A percentile compares a stretch with the other conserved stretches of the same genome.
Conservation (phyloP, 352 stramenopile species). For the Phytopythium montanum region DNA sequence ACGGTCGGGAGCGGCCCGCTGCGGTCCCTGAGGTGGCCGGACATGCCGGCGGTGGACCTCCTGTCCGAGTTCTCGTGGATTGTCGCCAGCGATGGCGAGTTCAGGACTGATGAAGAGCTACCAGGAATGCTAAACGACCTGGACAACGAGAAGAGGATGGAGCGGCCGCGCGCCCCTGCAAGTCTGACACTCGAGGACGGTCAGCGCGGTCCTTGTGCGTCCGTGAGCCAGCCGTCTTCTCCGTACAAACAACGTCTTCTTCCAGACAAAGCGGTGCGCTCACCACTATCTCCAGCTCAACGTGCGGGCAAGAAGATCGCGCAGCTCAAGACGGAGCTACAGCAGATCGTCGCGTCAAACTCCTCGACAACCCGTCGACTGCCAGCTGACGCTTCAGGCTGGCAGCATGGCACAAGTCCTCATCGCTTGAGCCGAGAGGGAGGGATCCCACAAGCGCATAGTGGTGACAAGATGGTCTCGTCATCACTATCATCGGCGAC, state of each 20-base stretch:
- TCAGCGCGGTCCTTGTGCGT: neutral
- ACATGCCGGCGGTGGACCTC: conserved; percentile 32
- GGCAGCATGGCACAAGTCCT: neutral
- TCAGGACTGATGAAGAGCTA: neutral
- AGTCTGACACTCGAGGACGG: too few species aligned
- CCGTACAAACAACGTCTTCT: conserved; percentile 33
- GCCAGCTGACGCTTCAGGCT: neutral
- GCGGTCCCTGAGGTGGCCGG: conserved; percentile 31
- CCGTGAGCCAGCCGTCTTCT: conserved; percentile 9
- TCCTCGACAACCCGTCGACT: conserved; percentile 1
- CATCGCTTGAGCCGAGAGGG: neutral
- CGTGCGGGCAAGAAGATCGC: conserved; percentile 53
- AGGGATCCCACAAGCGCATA: neutral
- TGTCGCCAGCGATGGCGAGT: neutral
- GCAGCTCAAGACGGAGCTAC: conserved; percentile 39
- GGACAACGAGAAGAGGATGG: neutral
- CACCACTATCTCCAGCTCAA: conserved; percentile 35
- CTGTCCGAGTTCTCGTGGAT: conserved; percentile 41
- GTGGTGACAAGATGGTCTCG: neutral
- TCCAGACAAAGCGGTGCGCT: conserved; percentile 12
- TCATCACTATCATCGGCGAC: neutral
- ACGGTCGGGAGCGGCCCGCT: conserved; percentile 6
- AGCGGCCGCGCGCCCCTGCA: neutral
- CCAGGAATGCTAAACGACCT: neutral
- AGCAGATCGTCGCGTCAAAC: conserved; percentile 2